Conservation (phyloP, 179 eudicot species). For the Actinidia polygama region DNA sequence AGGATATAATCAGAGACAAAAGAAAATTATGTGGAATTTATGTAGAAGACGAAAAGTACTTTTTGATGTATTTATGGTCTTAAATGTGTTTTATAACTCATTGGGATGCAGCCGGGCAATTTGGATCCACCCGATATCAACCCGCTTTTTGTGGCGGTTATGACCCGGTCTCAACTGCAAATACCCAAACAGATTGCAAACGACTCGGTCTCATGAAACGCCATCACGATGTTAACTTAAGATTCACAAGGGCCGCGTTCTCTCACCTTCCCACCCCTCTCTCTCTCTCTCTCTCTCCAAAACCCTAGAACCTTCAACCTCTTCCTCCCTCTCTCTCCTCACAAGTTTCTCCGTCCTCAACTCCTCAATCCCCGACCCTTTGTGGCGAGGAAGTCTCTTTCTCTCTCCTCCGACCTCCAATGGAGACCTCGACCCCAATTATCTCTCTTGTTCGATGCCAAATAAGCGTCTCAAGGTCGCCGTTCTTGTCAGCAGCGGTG, state of each 20-base stretch:
- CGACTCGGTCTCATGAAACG: background rate
- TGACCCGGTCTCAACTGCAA: background rate
- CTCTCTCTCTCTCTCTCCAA: constrained; percentile 10
- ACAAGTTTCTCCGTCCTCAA: constrained; percentile 4
- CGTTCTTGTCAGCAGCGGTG: constrained; percentile 89
- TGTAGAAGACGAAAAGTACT: too few relatives aligned
- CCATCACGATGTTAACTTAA: constrained; percentile 19
- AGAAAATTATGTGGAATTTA: too few relatives aligned
- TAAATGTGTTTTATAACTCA: too few relatives aligned
- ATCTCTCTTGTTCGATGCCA: constrained; percentile 69
- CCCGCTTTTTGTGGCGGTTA: too few relatives aligned
- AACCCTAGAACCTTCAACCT: background rate
- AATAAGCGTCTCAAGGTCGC: constrained; percentile 58
- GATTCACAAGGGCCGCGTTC: constrained; percentile 12
- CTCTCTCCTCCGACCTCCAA: background rate
- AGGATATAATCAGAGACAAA: too few relatives aligned
- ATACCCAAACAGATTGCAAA: background rate
- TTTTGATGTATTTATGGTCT: too few relatives aligned
- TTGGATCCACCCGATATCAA: too few relatives aligned
- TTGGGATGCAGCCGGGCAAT: too few relatives aligned
- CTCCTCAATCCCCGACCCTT: background rate
- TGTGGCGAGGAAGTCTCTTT: background rate
- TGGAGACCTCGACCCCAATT: constrained; percentile 39
- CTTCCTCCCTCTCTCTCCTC: constrained; percentile 10
- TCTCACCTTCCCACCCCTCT: constrained; percentile 3